Evolutionary conservation across 1,284 basidiomycete species (phyloP).

Genomic region (Malassezia globosa): DNA sequence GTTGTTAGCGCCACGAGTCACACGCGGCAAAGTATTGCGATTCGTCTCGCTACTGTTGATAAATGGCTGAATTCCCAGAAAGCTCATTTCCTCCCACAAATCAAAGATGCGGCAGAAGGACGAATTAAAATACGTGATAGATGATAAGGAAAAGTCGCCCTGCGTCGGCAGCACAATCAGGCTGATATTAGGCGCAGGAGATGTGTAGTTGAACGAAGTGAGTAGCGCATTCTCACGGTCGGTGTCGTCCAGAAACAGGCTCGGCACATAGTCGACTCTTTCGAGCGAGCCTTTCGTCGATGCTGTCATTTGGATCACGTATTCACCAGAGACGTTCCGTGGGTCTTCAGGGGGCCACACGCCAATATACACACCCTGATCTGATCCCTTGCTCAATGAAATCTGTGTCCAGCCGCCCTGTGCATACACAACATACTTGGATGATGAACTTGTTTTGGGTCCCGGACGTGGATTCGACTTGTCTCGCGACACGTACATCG

Average conservation of each 20-base stretch:
- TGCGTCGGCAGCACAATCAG: slow-evolving; percentile 36
- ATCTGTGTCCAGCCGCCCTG: slow-evolving; percentile 33
- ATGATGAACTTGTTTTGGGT: slow-evolving; percentile 16
- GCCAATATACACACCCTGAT: slow-evolving; percentile 30
- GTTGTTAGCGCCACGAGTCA: slow-evolving; percentile 9
- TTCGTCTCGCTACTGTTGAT: slow-evolving; percentile 32
- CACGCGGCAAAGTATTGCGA: slow-evolving; percentile 19
- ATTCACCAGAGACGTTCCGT: slow-evolving; percentile 20
- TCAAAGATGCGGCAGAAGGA: slow-evolving; percentile 44
- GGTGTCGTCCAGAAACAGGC: slow-evolving; percentile 40
- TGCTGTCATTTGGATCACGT: slow-evolving; percentile 24
- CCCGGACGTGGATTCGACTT: slow-evolving; percentile 20
- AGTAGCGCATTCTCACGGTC: slow-evolving; percentile 41
- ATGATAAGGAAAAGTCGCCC: slow-evolving; percentile 23
- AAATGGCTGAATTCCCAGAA: slow-evolving; percentile 7
- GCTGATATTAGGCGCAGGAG: slow-evolving; percentile 26
- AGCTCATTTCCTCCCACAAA: slow-evolving; percentile 19
- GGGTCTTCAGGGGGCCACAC: slow-evolving; percentile 32
- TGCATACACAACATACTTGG: slow-evolving; percentile 17
- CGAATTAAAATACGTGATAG: slow-evolving; percentile 35
- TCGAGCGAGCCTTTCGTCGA: slow-evolving; percentile 26
- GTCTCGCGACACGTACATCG: slow-evolving; percentile 29
- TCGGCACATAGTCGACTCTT: slow-evolving; percentile 20
- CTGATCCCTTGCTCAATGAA: slow-evolving; percentile 20
- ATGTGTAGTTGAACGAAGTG: slow-evolving; percentile 38